phyloP scores from a whole-genome alignment of 1,284 basidiomycete species.

The Microbotryum scabiosae region DNA sequence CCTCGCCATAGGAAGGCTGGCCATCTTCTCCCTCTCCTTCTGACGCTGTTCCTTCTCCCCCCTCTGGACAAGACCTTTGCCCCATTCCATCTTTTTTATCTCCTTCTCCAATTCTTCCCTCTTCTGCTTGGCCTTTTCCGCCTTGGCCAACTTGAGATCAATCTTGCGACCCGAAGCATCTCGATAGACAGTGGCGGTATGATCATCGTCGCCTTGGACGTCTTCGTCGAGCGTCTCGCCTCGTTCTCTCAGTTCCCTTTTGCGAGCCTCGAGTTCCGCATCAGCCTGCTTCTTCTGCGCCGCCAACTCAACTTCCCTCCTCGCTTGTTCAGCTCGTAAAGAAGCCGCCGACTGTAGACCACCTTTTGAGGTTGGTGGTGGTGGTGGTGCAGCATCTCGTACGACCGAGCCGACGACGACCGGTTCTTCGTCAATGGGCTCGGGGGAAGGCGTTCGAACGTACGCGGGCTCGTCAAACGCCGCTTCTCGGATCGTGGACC shows the following conservation, averaged over 20 bases:
- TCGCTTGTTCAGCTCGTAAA: constrained; percentile 39
- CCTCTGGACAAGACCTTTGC: constrained; percentile 81
- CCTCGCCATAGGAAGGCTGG: constrained; percentile 53
- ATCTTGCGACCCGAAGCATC: constrained; percentile 80
- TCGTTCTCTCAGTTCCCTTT: constrained; percentile 32
- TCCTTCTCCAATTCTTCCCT: constrained; percentile 72
- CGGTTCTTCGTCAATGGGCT: constrained; percentile 32
- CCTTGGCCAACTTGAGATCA: constrained; percentile 71
- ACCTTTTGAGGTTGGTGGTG: constrained; percentile 49
- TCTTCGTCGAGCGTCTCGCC: constrained; percentile 42
- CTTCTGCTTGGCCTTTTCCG: constrained; percentile 68
- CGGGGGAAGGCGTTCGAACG: constrained; percentile 15
- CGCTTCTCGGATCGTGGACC: constrained; percentile 22
- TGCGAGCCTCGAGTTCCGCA: constrained; percentile 37
- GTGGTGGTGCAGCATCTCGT: constrained; percentile 16
- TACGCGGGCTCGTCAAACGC: constrained; percentile 4
- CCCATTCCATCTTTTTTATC: constrained; percentile 90
- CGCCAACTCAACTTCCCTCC: constrained; percentile 45
- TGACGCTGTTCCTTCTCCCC: constrained; percentile 62
- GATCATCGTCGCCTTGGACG: constrained; percentile 46
- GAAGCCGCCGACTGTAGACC: constrained; percentile 62
- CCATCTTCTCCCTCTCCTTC: constrained; percentile 56
- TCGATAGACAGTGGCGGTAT: constrained; percentile 88
- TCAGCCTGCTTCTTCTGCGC: constrained; percentile 41
- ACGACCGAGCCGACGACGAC: constrained; percentile 25